Conservation (phyloP, 192 early-diverging fungal genomes). For the Backusella tuberculispora region DNA sequence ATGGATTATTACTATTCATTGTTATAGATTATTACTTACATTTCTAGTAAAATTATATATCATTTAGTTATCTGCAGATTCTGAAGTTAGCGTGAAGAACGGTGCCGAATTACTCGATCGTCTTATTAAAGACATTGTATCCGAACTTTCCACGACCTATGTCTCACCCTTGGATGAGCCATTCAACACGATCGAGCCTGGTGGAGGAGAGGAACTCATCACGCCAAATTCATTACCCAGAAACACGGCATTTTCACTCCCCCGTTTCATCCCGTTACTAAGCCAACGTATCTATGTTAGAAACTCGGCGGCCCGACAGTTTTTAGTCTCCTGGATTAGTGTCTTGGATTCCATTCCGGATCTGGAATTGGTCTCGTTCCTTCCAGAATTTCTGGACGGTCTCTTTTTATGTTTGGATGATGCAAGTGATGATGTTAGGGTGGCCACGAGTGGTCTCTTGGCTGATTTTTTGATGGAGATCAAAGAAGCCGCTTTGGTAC, state of each 20-base stretch:
- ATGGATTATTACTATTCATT: too few species aligned
- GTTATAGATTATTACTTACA: too few species aligned
- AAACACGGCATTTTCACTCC: constrained; percentile 83
- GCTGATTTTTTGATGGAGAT: constrained; percentile 93
- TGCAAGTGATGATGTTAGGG: constrained; percentile 86
- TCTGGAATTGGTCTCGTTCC: constrained; percentile 86
- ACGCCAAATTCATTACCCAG: constrained; percentile 55
- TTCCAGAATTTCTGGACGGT: constrained; percentile 95
- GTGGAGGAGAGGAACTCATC: constrained; percentile 38
- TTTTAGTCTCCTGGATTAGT: constrained; percentile 93
- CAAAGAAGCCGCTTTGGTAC: constrained; percentile 59
- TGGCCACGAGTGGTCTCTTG: constrained; percentile 77
- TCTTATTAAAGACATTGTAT: constrained; percentile 96
- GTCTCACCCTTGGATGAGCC: constrained; percentile 46
- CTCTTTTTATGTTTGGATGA: constrained; percentile 90
- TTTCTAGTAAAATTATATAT: too few species aligned
- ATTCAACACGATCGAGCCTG: constrained; percentile 36
- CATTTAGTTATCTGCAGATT: constrained; percentile 81
- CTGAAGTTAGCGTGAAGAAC: constrained; percentile 90
- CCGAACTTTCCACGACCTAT: constrained; percentile 84
- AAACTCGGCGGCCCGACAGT: constrained; percentile 89
- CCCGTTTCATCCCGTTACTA: constrained; percentile 92
- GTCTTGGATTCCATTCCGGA: constrained; percentile 93
- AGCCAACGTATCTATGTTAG: constrained; percentile 89
- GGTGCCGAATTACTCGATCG: constrained; percentile 94